A percentile compares a stretch with the other conserved stretches of the same genome.
phyloP scores from a whole-genome alignment of 257 asterid species.

The Datura wrightii region DNA sequence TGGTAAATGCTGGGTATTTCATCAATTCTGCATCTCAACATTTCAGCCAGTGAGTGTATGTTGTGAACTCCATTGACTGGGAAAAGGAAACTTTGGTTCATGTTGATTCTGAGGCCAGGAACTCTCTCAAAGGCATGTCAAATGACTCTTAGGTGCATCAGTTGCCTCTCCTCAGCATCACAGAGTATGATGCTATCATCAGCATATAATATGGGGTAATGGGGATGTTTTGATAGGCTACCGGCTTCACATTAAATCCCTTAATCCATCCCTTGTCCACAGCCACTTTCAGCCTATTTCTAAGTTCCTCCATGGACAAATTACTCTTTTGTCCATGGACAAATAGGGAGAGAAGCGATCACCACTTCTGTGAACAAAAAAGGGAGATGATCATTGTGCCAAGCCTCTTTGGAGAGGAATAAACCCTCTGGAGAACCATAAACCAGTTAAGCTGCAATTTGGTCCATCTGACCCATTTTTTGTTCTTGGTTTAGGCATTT shows the following conservation, averaged over 20 bases:
- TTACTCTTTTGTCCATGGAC: not conserved
- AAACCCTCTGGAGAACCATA: no score
- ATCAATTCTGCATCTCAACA: not conserved
- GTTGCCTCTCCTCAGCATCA: not conserved
- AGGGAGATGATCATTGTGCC: conserved; percentile 24
- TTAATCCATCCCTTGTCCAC: not conserved
- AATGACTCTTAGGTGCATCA: conserved; percentile 17
- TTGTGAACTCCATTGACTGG: conserved; percentile 2
- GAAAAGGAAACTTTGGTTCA: conserved; percentile 3
- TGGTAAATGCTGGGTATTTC: not conserved
- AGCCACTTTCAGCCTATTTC: not conserved
- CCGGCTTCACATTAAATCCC: not conserved
- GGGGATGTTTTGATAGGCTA: not conserved
- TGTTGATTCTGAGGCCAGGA: conserved; percentile 6
- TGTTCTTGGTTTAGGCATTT: no score
- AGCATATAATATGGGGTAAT: conserved; percentile 15
- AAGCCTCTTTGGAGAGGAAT: not conserved
- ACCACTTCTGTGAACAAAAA: not conserved
- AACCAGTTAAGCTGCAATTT: no score
- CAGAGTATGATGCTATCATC: not conserved
- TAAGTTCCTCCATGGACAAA: not conserved
- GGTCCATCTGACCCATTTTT: no score
- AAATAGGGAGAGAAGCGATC: not conserved
- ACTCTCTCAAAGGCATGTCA: not conserved
- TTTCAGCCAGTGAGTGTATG: not conserved